Base-by-base conservation (phyloP, 2,329 filamentous ascomycete genomes). In the Pleomassaria siparia region DNA sequence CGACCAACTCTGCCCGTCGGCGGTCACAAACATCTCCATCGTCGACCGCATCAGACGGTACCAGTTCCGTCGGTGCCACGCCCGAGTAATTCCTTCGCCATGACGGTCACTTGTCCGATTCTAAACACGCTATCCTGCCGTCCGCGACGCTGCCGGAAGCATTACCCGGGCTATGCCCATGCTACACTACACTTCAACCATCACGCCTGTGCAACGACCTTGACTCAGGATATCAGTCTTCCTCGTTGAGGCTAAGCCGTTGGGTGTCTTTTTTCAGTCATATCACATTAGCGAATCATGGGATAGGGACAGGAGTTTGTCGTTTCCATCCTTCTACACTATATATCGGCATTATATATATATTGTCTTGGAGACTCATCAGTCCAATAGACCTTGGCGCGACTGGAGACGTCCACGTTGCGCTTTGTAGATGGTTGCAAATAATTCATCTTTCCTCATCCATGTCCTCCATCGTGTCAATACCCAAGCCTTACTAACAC, bases 1-100 rank as follows among this genome's bases (percentile, higher is more conserved):
- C 75, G 1, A 73, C 74, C 39, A 67, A 68, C 49, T 77, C 74
- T 8, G 74, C 73, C 3, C 69, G 73, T 25, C 65, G 75, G 60
- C 69, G 74, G 12, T 47, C 47, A 44, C 32, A 55, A 51, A 22
- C 50, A 50, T 18, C 37, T 47, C 20, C 50, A 51, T 21, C 39
- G 47, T 53, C 63, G 22, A 52, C 47, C 33, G 61, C 65, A 13
- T 28, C 41, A 15, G 13, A 36, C 20, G 28, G 36, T 8, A 46
- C 32, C 21, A 36, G 24, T 15, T 44, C 32, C 41, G 28, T 16
- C n/a, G 41, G 29, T n/a, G 21, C 20, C 8, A 44, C 26, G 11
- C 30, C 21, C 8, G 36, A 12, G 15, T 13, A n/a, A 4, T 5
- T 18, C 24, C 18, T 26, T 10, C 15, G 24, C 25, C 35, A 25